Conservation (phyloP, 352 stramenopile species). For the Globisporangium nagaii region DNA sequence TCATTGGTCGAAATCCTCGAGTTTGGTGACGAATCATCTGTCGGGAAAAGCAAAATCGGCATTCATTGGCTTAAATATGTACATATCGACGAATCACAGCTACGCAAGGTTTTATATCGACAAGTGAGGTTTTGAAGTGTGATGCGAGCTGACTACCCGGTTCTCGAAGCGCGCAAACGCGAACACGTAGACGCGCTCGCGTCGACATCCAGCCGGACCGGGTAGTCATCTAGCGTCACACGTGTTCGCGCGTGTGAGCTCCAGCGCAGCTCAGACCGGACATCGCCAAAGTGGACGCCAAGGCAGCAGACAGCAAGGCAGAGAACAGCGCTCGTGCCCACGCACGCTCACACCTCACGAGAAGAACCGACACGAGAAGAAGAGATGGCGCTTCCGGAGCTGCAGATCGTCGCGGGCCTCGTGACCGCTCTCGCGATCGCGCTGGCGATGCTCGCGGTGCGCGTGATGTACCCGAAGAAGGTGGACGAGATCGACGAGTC, state of each 20-base stretch:
- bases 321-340: background rate
- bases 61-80: background rate
- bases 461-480: slow-evolving; percentile 69
- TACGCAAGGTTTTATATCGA: too few species aligned
- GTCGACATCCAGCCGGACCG: too few species aligned
- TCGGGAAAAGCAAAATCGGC: too few species aligned
- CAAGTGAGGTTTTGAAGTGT: slow-evolving; percentile 9
- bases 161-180: slow-evolving; percentile 1
- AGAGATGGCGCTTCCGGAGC: slow-evolving; percentile 46
- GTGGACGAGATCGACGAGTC: slow-evolving; percentile 66
- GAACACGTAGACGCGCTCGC: slow-evolving; percentile 11
- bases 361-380: slow-evolving; percentile 4
- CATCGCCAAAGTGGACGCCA: slow-evolving; percentile 4
- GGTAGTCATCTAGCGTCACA: too few species aligned
- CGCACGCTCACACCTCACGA: background rate
- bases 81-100: background rate
- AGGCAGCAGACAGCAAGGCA: background rate
- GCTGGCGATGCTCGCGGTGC: slow-evolving; percentile 58
- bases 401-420: slow-evolving; percentile 64
- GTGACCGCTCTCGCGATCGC: slow-evolving; percentile 54
- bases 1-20: background rate
- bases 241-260: too few species aligned
- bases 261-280: too few species aligned
- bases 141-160: background rate
- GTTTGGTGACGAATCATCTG: background rate